phyloP scores from a whole-genome alignment of 2,329 filamentous ascomycete species.

The Ceratocystis cubensis region DNA sequence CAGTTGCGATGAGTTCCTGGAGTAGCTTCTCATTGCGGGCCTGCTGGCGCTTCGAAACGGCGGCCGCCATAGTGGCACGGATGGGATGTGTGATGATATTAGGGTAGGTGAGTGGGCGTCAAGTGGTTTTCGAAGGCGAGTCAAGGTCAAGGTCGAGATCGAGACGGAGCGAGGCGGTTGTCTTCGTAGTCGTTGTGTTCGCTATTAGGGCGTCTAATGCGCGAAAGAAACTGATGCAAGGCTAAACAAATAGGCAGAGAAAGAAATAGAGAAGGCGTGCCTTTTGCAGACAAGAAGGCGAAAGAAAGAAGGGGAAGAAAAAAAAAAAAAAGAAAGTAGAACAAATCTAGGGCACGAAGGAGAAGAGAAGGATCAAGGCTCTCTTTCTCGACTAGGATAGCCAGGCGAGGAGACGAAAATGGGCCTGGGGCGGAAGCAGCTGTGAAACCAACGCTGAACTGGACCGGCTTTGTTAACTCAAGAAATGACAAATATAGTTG shows the following conservation, averaged over 20 bases:
- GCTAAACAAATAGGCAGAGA: neutral
- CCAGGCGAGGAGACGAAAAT: neutral
- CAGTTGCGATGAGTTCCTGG: conserved; percentile 71
- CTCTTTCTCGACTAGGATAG: neutral
- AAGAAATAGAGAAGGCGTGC: neutral
- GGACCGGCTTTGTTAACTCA: no score
- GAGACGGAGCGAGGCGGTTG: no score
- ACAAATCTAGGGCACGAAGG: neutral
- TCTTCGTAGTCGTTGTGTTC: no score
- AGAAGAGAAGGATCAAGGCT: conserved; percentile 2
- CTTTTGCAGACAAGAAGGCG: no score
- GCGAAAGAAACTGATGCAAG: neutral
- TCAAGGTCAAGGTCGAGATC: no score
- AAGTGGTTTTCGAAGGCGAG: no score
- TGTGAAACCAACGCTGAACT: conserved; percentile 1
- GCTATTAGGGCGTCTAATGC: neutral
- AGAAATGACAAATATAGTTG: no score
- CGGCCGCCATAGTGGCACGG: conserved; percentile 17
- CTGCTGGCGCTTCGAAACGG: conserved; percentile 68
- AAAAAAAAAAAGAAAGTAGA: neutral
- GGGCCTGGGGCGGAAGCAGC: neutral
- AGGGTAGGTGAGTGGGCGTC: neutral
- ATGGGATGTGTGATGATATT: neutral
- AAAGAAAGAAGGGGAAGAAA: neutral
- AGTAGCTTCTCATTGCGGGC: conserved; percentile 88